phyloP scores from a whole-genome alignment of 1,284 basidiomycete species.

The Rhodotorula sp. region DNA sequence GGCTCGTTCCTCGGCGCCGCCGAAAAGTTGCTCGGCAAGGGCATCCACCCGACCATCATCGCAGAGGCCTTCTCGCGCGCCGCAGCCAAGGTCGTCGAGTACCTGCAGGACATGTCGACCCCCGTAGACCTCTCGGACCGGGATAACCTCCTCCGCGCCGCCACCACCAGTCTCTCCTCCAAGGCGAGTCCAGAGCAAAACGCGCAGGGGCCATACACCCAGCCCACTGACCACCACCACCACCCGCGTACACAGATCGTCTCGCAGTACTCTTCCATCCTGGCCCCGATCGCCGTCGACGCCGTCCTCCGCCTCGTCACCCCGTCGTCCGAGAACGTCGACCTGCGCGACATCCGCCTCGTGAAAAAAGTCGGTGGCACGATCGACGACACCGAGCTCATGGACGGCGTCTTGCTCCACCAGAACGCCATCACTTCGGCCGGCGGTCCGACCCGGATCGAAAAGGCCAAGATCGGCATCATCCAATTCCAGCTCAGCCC shows the following conservation, averaged over 20 bases:
- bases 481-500: constrained; percentile 98
- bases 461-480: constrained; percentile 98
- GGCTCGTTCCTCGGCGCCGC: constrained; percentile 89
- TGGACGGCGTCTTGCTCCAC: constrained; percentile 86
- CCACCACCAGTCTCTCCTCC: constrained; percentile 93
- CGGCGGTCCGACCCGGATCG: constrained; percentile 90
- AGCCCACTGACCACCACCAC: too few species aligned
- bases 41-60: constrained; percentile 95
- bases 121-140: constrained; percentile 90
- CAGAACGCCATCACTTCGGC: constrained; percentile 88
- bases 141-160: constrained; percentile 81
- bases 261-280: constrained; percentile 95
- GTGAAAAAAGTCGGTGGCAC: constrained; percentile 99
- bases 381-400: constrained; percentile 96
- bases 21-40: constrained; percentile 95
- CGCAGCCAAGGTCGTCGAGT: constrained; percentile 89
- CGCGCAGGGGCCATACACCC: too few species aligned
- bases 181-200: constrained; percentile 60
- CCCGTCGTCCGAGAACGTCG: constrained; percentile 71
- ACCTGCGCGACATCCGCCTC: constrained; percentile 91
- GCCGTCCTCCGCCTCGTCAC: constrained; percentile 90
- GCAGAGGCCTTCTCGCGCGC: constrained; percentile 94
- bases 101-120: constrained; percentile 85
- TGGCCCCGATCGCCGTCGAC: constrained; percentile 94
- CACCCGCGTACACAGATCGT: constrained; percentile 63